Percentiles rank a stretch among this genome's conserved stretches.
Conservation (phyloP, 202 grass and related monocot genomes). For the Hordeum pubiflorum region DNA sequence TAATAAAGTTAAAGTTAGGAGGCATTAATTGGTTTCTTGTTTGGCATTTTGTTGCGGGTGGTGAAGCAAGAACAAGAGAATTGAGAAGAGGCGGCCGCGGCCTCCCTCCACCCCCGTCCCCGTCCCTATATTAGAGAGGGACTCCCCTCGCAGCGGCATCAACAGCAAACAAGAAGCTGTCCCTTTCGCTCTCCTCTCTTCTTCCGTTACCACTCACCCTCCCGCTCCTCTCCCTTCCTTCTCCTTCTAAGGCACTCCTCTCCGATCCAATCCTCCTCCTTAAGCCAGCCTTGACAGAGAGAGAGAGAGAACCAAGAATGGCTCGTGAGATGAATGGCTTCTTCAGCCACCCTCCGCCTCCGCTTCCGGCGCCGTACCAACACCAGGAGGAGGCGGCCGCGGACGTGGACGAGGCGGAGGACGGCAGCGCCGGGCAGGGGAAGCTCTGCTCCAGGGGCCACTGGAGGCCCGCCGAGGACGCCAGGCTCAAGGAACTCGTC, state of each 20-base stretch:
- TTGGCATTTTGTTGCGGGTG: conserved; percentile 10
- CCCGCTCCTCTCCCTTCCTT: background rate
- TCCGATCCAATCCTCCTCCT: too few species aligned
- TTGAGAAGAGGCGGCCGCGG: background rate
- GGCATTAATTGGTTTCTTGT: conserved; percentile 24
- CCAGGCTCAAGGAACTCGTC: conserved; percentile 75
- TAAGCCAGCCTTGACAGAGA: background rate
- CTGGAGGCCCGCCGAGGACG: conserved; percentile 87
- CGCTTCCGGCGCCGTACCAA: background rate
- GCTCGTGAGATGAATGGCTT: conserved; percentile 21
- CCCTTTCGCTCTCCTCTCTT: conserved; percentile 21
- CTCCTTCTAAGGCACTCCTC: background rate
- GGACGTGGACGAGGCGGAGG: conserved; percentile 27
- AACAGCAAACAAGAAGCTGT: conserved; percentile 2
- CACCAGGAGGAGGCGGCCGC: too few species aligned
- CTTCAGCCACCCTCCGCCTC: conserved; percentile 24
- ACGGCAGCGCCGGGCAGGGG: conserved; percentile 15
- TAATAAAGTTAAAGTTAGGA: background rate
- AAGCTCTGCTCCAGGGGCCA: conserved; percentile 70
- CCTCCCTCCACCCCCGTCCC: background rate
- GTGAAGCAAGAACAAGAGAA: background rate
- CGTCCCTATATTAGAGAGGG: conserved; percentile 27
- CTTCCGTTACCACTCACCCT: conserved; percentile 6
- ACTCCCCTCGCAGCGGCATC: conserved; percentile 4
- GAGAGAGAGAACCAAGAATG: background rate